Evolutionary conservation across 371 early-diverging fungal species (phyloP).

Genomic region (Apophysomyces sp.): DNA sequence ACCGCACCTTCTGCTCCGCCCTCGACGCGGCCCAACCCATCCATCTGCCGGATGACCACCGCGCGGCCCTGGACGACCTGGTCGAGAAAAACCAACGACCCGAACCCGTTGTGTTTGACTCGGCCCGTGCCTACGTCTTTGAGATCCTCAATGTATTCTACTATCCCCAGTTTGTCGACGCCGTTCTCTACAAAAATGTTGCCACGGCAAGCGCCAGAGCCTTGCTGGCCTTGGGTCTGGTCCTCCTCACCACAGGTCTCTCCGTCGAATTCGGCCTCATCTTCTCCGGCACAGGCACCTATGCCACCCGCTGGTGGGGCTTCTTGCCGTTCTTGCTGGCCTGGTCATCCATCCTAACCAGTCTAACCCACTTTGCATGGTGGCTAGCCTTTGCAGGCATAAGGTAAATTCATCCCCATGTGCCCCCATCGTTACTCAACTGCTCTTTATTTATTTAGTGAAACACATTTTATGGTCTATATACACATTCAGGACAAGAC

Average conservation of each 20-base stretch:
- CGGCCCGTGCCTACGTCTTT: slow-evolving; percentile 43
- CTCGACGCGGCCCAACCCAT: slow-evolving; percentile 43
- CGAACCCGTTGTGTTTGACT: slow-evolving; percentile 49
- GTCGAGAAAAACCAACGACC: slow-evolving; percentile 42
- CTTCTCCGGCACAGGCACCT: slow-evolving; percentile 28
- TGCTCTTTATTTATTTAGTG: slow-evolving; percentile 14
- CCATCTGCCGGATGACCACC: slow-evolving; percentile 46
- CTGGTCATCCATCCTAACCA: slow-evolving; percentile 33
- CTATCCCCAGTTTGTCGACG: slow-evolving; percentile 47
- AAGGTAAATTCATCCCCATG: slow-evolving; percentile 22
- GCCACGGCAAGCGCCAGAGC: slow-evolving; percentile 19
- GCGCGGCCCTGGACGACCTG: slow-evolving; percentile 37
- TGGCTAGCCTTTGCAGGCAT: slow-evolving; percentile 38
- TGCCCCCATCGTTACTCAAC: neutral
- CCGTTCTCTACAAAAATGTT: slow-evolving; percentile 36
- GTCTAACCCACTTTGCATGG: slow-evolving; percentile 46
- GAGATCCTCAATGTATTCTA: slow-evolving; percentile 51
- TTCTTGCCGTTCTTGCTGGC: slow-evolving; percentile 41
- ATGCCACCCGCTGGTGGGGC: slow-evolving; percentile 31
- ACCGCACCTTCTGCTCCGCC: slow-evolving; percentile 40
- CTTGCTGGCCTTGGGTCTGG: slow-evolving; percentile 17
- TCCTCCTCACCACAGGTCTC: slow-evolving; percentile 37
- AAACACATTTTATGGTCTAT: slow-evolving; percentile 36
- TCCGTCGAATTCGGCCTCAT: slow-evolving; percentile 40
- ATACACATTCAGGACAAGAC: slow-evolving; percentile 39